Evolutionary conservation across 2,329 filamentous ascomycete species (phyloP), one percentile per base, ranked within the genome.

Genomic region (Falciphora oryzae): DNA sequence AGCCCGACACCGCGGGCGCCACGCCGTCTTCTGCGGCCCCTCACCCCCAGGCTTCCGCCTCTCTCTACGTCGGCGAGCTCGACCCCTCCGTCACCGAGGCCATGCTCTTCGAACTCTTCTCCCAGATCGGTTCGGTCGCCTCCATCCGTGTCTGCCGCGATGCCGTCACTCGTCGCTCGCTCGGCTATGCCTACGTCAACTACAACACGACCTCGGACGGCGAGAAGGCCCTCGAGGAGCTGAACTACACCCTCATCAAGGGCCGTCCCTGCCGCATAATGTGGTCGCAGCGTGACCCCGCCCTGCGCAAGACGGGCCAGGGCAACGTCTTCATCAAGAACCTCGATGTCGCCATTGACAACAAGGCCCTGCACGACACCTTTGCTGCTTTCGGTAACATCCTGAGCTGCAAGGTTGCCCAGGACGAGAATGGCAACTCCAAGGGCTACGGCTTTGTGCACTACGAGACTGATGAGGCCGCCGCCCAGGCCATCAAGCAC

Each of bases 241-340:
- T 99, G 73, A 99, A 99, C 88, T 99, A 99, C 85, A 99, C 95
- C 69, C 84, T 97, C 73, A 98, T 99, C 85, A 98, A 98, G 87
- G 93, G 93, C 74, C 93, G 91, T 76, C 94, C 95, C 67, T 99
- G 95, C 90, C 94, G 95, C 76, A 99, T 99, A 83, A 99, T 99
- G 95, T 99, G 95, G 95, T 99, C 95, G 70, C 95, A 99, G 87
- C 95, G 95, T 79, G 95, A 99, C 80, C 95, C 95, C 70, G 94
- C 94, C 77, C 89, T 99, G 73, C 95, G 95, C 84, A 99, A 99
- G 89, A 99, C 93, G 72, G 95, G 95, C 71, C 93, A 97, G 82
- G 95, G 95, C 78, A 99, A 99, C 77, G 94, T 99, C 73, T 99
- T 99, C 87, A 99, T 99, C 88, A 99, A 99, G 90, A 99, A 99